Percentiles rank a stretch among this genome's conserved stretches.
phyloP scores from a whole-genome alignment of 306 rosid species.

The barrel medic (Medicago truncatula) region MtrunA17r5.0-ANR NC_053044.1:52234001-52234500 shows the following conservation, averaged over 20 bases:
- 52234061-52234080: conserved; percentile 58
- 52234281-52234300: not conserved
- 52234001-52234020: conserved; percentile 82
- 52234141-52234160: conserved; percentile 20
- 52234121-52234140: conserved; percentile 39
- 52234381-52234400: conserved; percentile 20
- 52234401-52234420: not conserved
- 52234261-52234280: not conserved
- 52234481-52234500: conserved; percentile 30
- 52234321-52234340: not conserved
- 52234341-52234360: conserved; percentile 2
- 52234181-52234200: conserved; percentile 40
- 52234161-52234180: conserved; percentile 23
- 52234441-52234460: conserved; percentile 13
- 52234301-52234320: not conserved
- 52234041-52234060: conserved; percentile 57
- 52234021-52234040: conserved; percentile 89
- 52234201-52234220: conserved; percentile 33
- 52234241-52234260: conserved; percentile 14
- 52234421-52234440: conserved; percentile 8
- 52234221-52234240: conserved; percentile 14
- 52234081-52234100: conserved; percentile 81
- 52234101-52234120: conserved; percentile 93
- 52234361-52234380: conserved; percentile 19
- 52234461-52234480: conserved; percentile 16